Evolutionary conservation across 805 yeast genomes (phyloP).

Genomic region (Babjeviella inositovora): DNA sequence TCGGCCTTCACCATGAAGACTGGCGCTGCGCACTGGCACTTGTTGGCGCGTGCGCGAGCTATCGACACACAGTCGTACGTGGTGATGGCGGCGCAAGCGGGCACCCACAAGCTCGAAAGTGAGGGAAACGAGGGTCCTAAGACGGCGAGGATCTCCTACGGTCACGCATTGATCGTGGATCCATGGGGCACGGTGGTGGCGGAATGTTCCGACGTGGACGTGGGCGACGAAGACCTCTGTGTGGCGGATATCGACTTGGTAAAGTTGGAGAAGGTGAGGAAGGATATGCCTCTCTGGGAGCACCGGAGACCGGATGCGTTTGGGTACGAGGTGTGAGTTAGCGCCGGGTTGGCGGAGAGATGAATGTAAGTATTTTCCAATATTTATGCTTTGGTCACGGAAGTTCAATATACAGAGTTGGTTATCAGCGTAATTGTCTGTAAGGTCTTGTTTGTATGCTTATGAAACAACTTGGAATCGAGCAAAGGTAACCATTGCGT

Average conservation of each 20-base stretch:
- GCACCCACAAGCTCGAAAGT: conserved; percentile 43
- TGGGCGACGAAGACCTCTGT: conserved; percentile 20
- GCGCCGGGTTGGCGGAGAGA: too few species aligned
- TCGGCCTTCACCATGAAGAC: conserved; percentile 89
- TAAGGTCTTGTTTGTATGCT: too few species aligned
- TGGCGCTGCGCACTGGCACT: conserved; percentile 83
- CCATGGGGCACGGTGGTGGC: conserved; percentile 82
- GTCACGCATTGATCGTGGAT: conserved; percentile 74
- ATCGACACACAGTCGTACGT: conserved; percentile 80
- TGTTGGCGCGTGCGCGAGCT: conserved; percentile 71
- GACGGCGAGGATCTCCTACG: conserved; percentile 38
- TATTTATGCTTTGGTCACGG: too few species aligned
- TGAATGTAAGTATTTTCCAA: too few species aligned
- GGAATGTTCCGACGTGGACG: conserved; percentile 26
- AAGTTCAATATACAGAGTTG: too few species aligned
- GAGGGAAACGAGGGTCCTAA: conserved; percentile 14
- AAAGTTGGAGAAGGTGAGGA: conserved; percentile 30
- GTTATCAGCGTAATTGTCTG: too few species aligned
- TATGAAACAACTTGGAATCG: too few species aligned
- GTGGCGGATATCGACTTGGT: conserved; percentile 54
- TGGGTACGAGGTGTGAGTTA: conserved; percentile 21
- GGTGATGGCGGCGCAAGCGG: conserved; percentile 80
- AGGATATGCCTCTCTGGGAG: conserved; percentile 60
- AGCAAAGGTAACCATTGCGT: too few species aligned
- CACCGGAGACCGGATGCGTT: conserved; percentile 57